Conservation (phyloP, 2,329 filamentous ascomycete genomes). For the Xylaria digitata region DNA sequence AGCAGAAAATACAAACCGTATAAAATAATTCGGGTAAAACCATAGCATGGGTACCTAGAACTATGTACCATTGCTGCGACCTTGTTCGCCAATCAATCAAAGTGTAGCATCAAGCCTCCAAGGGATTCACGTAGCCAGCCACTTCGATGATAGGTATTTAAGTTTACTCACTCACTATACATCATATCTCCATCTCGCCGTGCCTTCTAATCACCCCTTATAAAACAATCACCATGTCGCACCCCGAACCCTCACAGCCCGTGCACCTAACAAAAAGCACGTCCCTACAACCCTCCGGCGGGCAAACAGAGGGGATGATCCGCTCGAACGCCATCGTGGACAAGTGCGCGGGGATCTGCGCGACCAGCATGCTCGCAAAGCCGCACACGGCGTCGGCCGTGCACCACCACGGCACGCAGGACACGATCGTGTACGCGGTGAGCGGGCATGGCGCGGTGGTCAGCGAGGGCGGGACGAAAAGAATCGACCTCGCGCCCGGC, state of each 20-base stretch:
- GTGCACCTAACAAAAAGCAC: constrained; percentile 53
- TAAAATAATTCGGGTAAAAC: not conserved
- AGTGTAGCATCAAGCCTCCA: constrained; percentile 1
- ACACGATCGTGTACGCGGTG: constrained; percentile 65
- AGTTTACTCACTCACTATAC: too few relatives aligned
- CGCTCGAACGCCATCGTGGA: constrained; percentile 60
- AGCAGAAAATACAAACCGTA: not conserved
- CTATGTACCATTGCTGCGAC: constrained; percentile 1
- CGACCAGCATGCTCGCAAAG: constrained; percentile 60
- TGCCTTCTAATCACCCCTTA: too few relatives aligned
- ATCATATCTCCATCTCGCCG: too few relatives aligned
- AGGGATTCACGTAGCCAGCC: not conserved
- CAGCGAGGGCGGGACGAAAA: constrained; percentile 59
- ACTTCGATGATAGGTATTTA: not conserved
- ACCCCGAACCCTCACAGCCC: constrained; percentile 45
- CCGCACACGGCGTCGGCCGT: constrained; percentile 60
- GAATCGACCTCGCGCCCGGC: constrained; percentile 59
- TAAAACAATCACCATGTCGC: constrained; percentile 36
- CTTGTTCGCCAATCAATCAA: constrained; percentile 15
- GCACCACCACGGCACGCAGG: constrained; percentile 65
- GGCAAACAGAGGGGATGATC: constrained; percentile 65
- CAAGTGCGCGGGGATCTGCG: constrained; percentile 60
- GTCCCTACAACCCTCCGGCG: constrained; percentile 54
- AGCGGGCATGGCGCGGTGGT: constrained; percentile 62
- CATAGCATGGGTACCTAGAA: too few relatives aligned